A percentile compares a stretch with the other conserved stretches of the same genome.
phyloP scores from a whole-genome alignment of 768 basidiomycete genomes.

The Termitomyces sp. region DNA sequence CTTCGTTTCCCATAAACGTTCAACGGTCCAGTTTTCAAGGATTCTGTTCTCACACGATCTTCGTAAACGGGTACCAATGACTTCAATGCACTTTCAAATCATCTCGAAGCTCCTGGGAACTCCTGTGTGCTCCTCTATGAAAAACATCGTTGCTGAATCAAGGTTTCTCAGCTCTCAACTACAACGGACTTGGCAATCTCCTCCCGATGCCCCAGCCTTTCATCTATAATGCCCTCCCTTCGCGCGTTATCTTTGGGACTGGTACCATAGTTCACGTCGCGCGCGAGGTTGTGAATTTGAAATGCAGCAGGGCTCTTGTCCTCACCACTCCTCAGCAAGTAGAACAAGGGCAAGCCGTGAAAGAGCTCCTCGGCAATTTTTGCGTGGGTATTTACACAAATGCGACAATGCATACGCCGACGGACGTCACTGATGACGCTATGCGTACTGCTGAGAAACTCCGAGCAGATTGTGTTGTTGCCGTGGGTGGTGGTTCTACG shows the following conservation, averaged over 20 bases:
- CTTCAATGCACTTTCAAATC: not conserved
- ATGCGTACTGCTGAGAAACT: slow-evolving; percentile 17
- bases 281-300: slow-evolving; percentile 22
- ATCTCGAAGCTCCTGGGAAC: not conserved
- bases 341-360: slow-evolving; percentile 19
- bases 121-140: not conserved
- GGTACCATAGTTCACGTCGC: slow-evolving; percentile 26
- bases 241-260: slow-evolving; percentile 31
- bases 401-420: slow-evolving; percentile 36
- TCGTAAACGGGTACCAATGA: not conserved
- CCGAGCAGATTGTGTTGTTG: slow-evolving; percentile 28
- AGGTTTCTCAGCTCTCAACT: not conserved
- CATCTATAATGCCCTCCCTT: slow-evolving; percentile 29
- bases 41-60: not conserved
- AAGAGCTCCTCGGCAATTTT: slow-evolving; percentile 12
- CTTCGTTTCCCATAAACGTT: not conserved
- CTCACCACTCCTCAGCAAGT: slow-evolving; percentile 28
- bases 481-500: slow-evolving; percentile 32
- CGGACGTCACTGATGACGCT: slow-evolving; percentile 29
- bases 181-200: not conserved
- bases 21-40: not conserved
- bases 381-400: slow-evolving; percentile 29
- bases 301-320: slow-evolving; percentile 26
- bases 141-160: not conserved
- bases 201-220: slow-evolving; percentile 25